Percentiles rank a stretch among this genome's conserved stretches.
Evolutionary conservation across 2,329 filamentous ascomycete genomes (phyloP).

Genomic region (Bipolaris zeicola): DNA sequence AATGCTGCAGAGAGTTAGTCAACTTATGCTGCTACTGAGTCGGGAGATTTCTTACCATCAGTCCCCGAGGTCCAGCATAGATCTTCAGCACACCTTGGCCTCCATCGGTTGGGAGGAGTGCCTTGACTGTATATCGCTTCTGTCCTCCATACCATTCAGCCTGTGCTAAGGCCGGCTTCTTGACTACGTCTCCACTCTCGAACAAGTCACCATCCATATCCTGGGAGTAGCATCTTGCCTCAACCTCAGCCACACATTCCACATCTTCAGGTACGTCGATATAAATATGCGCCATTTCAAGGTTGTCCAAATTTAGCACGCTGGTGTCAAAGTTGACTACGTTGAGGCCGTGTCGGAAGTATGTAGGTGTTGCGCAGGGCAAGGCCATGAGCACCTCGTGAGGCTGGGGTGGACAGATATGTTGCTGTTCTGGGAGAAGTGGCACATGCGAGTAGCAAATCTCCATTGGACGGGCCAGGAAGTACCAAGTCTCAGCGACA

Average conservation of each 20-base stretch:
- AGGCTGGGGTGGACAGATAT: slow-evolving; percentile 85
- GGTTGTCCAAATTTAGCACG: slow-evolving; percentile 79
- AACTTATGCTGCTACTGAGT: not conserved
- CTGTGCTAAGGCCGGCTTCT: slow-evolving; percentile 86
- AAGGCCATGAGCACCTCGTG: slow-evolving; percentile 85
- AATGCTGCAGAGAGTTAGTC: slow-evolving; percentile 62
- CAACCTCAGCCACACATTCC: slow-evolving; percentile 90
- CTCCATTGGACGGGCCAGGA: slow-evolving; percentile 85
- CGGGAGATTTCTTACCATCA: slow-evolving; percentile 66
- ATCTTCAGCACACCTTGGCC: slow-evolving; percentile 86
- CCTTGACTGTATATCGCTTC: slow-evolving; percentile 94
- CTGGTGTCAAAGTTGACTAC: slow-evolving; percentile 92
- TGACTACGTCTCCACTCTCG: slow-evolving; percentile 85
- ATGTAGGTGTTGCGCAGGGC: slow-evolving; percentile 83
- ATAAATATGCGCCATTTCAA: slow-evolving; percentile 91
- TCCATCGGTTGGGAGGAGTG: slow-evolving; percentile 87
- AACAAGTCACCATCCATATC: slow-evolving; percentile 92
- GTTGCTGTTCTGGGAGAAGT: slow-evolving; percentile 84
- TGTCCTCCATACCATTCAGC: slow-evolving; percentile 86
- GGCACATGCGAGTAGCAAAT: slow-evolving; percentile 96
- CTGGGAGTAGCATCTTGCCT: slow-evolving; percentile 77
- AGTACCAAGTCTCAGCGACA: slow-evolving; percentile 87
- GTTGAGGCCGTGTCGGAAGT: slow-evolving; percentile 80
- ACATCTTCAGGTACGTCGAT: slow-evolving; percentile 87
- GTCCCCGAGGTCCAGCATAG: slow-evolving; percentile 89